phyloP scores from a whole-genome alignment of 129 eudicot species.

The Flaveria brownii region DNA sequence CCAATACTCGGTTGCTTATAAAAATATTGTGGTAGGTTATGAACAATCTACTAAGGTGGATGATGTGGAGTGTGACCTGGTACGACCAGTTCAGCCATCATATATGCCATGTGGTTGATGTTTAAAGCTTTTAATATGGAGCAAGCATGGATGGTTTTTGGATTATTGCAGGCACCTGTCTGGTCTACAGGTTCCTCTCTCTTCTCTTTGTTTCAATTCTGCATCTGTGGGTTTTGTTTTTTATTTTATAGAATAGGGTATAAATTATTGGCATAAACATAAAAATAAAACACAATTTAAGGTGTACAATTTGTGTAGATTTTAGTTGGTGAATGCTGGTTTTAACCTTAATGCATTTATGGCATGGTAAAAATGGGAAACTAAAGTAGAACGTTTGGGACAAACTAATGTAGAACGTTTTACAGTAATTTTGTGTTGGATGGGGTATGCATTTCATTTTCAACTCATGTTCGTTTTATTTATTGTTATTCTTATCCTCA shows the following conservation, averaged over 20 bases:
- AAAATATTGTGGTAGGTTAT: constrained; percentile 38
- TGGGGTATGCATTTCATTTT: no score
- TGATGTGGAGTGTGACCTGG: constrained; percentile 51
- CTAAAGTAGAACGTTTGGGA: no score
- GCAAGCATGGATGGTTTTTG: constrained; percentile 74
- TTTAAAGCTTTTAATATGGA: constrained; percentile 60
- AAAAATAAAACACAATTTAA: neutral
- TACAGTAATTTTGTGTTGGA: neutral
- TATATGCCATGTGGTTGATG: constrained; percentile 57
- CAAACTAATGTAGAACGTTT: no score
- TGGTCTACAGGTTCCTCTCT: constrained; percentile 58
- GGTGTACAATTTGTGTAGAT: no score
- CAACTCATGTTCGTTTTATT: neutral
- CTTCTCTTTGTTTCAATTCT: neutral
- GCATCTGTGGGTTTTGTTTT: neutral
- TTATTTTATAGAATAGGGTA: neutral
- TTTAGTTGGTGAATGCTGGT: no score
- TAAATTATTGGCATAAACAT: neutral
- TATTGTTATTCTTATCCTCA: no score
- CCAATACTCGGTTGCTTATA: neutral
- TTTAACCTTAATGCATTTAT: neutral
- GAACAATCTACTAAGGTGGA: constrained; percentile 63
- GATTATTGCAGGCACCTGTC: constrained; percentile 87
- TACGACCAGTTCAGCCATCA: constrained; percentile 66
- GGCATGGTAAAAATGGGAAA: neutral